Base-by-base conservation (phyloP, 2,329 filamentous ascomycete genomes). In the Fusarium albosuccineum region DNA sequence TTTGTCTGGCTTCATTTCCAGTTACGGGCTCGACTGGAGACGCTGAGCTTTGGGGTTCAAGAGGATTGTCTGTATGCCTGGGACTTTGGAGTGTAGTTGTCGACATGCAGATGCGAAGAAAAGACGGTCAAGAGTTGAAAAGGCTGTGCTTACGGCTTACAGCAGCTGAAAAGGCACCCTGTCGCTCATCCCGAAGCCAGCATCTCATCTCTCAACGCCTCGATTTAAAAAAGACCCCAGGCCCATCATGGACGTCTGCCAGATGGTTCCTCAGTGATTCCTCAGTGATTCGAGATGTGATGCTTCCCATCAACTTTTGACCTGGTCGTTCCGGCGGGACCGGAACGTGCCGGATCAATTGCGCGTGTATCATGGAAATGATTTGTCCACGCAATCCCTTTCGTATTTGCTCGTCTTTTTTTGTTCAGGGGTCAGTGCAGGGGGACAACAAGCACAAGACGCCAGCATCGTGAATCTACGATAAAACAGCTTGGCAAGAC, bases 141-240 rank as follows among this genome's bases (percentile, higher is more conserved):
- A 26, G 39, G n/a, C 16, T 37, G 36, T 45, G 40, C 49, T 52
- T 52, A 52, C 49, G 33, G 49, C 30, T 30, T 52, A 17, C 36
- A 40, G 26, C 34, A 40, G 27, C 48, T 37, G 17, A 29, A n/a
- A 17, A 17, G 9, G n/a, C 29, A 34, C 48, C 39, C 50, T 53
- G 50, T 42, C 39, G 50, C 50, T 26, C 50, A 52, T 26, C 29
- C 39, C 50, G 17, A 45, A 39, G 49, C 26, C 37, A 44, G 26
- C 50, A 11, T 17, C 39, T 17, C 34, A 13, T 26, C 29, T 17
- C 39, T 17, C 34, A 13, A 26, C 29, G 27, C 16, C 41, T 30
- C 34, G 22, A 39, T 39, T 52, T 22, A 41, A 40, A 30, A 16
- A 34, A 4, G 33, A 27, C 16, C 40, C n/a, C 36, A 33, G 29